A percentile compares a stretch with the other conserved stretches of the same genome.
Evolutionary conservation across 805 yeast genomes (phyloP).

Genomic region (Lachancea quebecensis): DNA sequence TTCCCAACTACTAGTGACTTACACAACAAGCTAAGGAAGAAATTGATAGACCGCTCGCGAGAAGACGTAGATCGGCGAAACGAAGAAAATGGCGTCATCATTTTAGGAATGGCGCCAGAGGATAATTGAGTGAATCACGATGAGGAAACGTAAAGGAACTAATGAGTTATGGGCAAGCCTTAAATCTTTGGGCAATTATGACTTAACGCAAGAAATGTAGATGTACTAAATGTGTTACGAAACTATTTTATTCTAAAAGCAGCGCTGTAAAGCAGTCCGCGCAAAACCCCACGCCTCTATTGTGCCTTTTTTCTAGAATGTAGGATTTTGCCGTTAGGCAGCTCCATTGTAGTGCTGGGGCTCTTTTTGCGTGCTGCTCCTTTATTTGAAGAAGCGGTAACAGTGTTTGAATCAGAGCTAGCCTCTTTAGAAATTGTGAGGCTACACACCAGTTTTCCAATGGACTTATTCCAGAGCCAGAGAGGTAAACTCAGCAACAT

Average conservation of each 20-base stretch:
- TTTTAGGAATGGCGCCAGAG: conserved; percentile 27
- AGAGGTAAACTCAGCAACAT: conserved; percentile 38
- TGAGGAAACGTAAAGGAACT: conserved; percentile 28
- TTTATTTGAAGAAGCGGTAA: too few relatives aligned
- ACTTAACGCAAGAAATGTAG: conserved; percentile 9
- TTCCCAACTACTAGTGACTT: conserved; percentile 26
- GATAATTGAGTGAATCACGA: conserved; percentile 11
- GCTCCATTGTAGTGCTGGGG: conserved; percentile 38
- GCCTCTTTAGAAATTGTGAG: too few relatives aligned
- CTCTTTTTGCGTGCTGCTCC: too few relatives aligned
- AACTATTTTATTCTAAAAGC: background rate
- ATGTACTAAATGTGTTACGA: conserved; percentile 8
- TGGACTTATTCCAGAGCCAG: conserved; percentile 37
- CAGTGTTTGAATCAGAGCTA: too few relatives aligned
- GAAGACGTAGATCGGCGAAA: conserved; percentile 25
- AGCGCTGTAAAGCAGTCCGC: too few relatives aligned
- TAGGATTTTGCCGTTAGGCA: conserved; percentile 59
- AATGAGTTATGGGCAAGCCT: conserved; percentile 6
- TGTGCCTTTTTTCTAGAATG: conserved; percentile 32
- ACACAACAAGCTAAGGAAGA: conserved; percentile 25
- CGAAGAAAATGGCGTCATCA: conserved; percentile 28
- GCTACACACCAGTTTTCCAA: conserved; percentile 33
- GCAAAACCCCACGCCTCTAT: background rate
- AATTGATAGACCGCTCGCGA: conserved; percentile 22
- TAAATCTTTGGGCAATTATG: background rate